phyloP scores from a whole-genome alignment of 2,329 filamentous ascomycete species.

The Pseudogymnoascus sp. region DNA sequence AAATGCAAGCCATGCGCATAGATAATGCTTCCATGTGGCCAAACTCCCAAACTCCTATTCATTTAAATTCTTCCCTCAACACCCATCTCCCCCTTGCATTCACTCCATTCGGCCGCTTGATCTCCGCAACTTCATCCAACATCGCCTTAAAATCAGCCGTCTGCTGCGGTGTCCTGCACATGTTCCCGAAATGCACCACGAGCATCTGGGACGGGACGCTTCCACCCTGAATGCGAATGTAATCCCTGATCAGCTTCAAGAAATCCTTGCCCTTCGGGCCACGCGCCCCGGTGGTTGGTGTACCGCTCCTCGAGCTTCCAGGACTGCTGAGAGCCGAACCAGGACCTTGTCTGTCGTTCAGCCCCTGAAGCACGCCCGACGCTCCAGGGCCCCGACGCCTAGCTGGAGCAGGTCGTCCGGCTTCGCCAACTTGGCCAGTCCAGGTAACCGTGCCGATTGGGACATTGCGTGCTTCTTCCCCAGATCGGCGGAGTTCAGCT shows the following conservation, averaged over 20 bases:
- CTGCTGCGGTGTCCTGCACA: slow-evolving; percentile 60
- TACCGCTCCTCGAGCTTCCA: slow-evolving; percentile 39
- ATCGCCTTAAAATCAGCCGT: slow-evolving; percentile 76
- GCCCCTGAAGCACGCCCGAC: slow-evolving; percentile 45
- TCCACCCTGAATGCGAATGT: slow-evolving; percentile 69
- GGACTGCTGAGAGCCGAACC: slow-evolving; percentile 31
- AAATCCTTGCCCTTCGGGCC: slow-evolving; percentile 53
- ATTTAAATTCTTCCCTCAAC: slow-evolving; percentile 28
- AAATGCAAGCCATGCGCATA: slow-evolving; percentile 8
- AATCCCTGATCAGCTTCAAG: slow-evolving; percentile 65
- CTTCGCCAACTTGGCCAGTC: slow-evolving; percentile 78
- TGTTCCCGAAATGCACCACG: slow-evolving; percentile 81
- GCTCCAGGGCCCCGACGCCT: slow-evolving; percentile 42
- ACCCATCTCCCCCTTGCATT: slow-evolving; percentile 27
- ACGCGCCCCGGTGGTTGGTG: slow-evolving; percentile 28
- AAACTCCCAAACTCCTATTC: neutral
- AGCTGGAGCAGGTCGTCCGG: slow-evolving; percentile 55
- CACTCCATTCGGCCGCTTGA: slow-evolving; percentile 40
- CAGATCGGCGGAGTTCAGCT: slow-evolving; percentile 63
- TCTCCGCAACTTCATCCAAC: slow-evolving; percentile 64
- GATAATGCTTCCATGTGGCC: neutral
- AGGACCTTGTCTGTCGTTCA: slow-evolving; percentile 46
- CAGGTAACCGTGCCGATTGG: slow-evolving; percentile 85
- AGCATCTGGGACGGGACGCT: slow-evolving; percentile 74
- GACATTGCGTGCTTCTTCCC: slow-evolving; percentile 61